Percentiles rank a stretch among this genome's conserved stretches.
Conservation (phyloP, 345 rosid genomes). For the Bruguiera parviflora region DNA sequence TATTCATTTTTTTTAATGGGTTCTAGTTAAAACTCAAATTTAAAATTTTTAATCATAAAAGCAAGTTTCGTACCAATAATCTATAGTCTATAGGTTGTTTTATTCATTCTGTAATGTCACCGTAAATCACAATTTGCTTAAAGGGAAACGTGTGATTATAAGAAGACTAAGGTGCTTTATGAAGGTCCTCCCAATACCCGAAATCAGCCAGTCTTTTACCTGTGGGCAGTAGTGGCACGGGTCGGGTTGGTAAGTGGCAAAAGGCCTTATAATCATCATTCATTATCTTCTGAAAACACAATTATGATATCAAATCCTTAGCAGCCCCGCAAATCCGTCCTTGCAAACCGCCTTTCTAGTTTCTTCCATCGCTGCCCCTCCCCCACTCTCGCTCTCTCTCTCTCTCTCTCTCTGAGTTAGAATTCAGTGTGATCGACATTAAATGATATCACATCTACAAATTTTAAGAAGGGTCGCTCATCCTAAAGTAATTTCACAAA, state of each 20-base stretch:
- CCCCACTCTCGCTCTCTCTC: background rate
- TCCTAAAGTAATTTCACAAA: no score
- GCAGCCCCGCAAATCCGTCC: conserved; percentile 33
- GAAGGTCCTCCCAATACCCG: conserved; percentile 22
- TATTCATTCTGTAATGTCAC: conserved; percentile 2
- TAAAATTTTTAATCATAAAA: no score
- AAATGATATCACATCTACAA: no score
- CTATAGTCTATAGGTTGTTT: conserved; percentile 8
- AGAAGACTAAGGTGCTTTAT: conserved; percentile 36
- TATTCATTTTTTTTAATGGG: no score
- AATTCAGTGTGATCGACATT: background rate
- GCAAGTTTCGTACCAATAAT: background rate
- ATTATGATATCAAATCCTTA: conserved; percentile 27
- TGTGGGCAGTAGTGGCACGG: conserved; percentile 33
- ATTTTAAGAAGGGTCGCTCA: no score
- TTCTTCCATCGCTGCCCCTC: background rate
- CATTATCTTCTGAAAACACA: conserved; percentile 30
- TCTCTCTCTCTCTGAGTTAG: background rate
- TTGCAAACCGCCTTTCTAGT: background rate
- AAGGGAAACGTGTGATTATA: conserved; percentile 9
- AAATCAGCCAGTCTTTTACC: conserved; percentile 21
- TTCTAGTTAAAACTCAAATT: no score
- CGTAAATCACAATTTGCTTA: background rate
- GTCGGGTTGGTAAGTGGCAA: conserved; percentile 72
- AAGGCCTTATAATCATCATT: conserved; percentile 31